phyloP scores from a whole-genome alignment of 2,329 filamentous ascomycete species.

The Ophiostoma ulmi region DNA sequence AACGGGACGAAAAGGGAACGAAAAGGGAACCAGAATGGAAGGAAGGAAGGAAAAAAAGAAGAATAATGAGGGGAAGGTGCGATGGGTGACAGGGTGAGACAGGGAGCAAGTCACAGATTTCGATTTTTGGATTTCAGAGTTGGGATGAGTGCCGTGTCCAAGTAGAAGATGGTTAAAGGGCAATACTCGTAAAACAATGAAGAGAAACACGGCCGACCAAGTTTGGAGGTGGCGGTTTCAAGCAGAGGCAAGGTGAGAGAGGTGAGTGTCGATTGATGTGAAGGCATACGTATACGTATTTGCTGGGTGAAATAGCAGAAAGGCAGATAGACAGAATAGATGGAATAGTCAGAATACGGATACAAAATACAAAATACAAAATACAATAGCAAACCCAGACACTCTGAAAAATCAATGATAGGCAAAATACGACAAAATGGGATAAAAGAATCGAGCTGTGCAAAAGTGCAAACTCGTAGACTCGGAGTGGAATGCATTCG shows the following conservation, averaged over 20 bases:
- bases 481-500: neutral
- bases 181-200: neutral
- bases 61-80: neutral
- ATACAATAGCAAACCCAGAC: neutral
- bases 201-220: conserved; percentile 3
- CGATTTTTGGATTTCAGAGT: neutral
- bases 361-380: neutral
- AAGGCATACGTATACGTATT: neutral
- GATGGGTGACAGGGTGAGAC: neutral
- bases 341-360: neutral
- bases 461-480: neutral
- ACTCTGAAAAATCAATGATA: neutral
- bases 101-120: neutral
- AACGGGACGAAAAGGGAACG: neutral
- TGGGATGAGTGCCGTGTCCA: neutral
- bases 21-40: neutral
- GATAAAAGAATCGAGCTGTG: neutral
- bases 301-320: neutral
- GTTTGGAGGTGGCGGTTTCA: neutral
- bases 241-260: neutral
- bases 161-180: too few relatives aligned
- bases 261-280: neutral
- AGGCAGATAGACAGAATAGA: neutral
- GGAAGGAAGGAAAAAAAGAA: neutral
- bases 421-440: conserved; percentile 7